Conservation (phyloP, 305 asterid genomes). For the Solanum hybrid region DNA sequence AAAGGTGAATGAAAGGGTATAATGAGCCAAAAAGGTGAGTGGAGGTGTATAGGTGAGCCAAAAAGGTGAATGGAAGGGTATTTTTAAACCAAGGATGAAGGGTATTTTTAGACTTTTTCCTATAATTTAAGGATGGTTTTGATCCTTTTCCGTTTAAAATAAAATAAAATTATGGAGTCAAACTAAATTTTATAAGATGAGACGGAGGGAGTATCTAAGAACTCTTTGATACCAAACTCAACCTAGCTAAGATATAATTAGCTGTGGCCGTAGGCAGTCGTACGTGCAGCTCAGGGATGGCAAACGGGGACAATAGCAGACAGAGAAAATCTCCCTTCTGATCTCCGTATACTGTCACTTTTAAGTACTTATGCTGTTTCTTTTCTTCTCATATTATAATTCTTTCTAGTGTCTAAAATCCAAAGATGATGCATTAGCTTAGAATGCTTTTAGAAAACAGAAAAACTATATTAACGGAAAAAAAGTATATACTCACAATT, state of each 20-base stretch:
- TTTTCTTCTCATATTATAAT: not conserved
- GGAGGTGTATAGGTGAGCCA: too few species aligned
- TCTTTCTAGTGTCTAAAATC: not conserved
- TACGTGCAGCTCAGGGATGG: not conserved
- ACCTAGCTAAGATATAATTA: not conserved
- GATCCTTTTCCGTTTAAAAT: rapidly evolving
- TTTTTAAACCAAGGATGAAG: too few species aligned
- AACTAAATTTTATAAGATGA: too few species aligned
- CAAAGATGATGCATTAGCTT: not conserved
- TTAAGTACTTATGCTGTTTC: not conserved
- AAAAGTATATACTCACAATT: too few species aligned
- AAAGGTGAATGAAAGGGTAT: too few species aligned
- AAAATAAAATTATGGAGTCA: too few species aligned
- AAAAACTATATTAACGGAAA: too few species aligned
- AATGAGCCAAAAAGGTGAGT: too few species aligned
- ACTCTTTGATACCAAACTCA: not conserved
- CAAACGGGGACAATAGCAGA: not conserved
- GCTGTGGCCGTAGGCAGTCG: not conserved
- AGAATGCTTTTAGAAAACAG: not conserved
- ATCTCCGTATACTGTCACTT: not conserved
- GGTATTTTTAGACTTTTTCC: too few species aligned
- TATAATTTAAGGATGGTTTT: too few species aligned
- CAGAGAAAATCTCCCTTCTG: not conserved
- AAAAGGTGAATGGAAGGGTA: too few species aligned
- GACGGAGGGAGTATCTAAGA: too few species aligned